A percentile compares a stretch with the other conserved stretches of the same genome.
Evolutionary conservation across 2,329 filamentous ascomycete species (phyloP).

Genomic region (Colletotrichum acutatum): DNA sequence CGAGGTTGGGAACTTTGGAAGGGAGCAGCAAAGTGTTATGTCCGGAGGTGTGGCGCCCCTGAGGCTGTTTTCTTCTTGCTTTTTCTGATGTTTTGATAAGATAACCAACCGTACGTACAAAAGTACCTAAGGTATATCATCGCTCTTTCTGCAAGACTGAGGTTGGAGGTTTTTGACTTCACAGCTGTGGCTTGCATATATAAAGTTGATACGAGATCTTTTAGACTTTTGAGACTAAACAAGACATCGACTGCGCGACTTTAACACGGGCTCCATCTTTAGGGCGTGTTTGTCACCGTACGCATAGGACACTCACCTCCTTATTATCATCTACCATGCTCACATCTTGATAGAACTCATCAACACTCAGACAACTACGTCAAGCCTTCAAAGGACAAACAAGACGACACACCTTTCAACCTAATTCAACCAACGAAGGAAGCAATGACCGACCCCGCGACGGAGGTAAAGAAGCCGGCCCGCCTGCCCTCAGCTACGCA

Average conservation of each 20-base stretch:
- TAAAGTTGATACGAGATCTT: not conserved
- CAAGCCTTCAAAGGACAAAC: not conserved
- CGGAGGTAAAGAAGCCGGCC: constrained; percentile 26
- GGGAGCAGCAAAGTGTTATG: not conserved
- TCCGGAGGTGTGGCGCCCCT: not conserved
- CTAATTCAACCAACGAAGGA: not conserved
- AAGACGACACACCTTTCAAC: no score
- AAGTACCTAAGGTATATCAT: not conserved
- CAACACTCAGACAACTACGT: not conserved
- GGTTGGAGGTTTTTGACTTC: not conserved
- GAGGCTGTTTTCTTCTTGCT: not conserved
- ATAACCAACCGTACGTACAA: not conserved
- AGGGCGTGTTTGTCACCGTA: not conserved
- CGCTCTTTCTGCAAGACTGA: not conserved
- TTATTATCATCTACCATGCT: not conserved
- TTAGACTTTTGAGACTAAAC: not conserved
- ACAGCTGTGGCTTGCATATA: not conserved
- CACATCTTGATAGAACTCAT: not conserved
- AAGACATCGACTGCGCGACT: not conserved
- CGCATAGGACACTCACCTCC: not conserved
- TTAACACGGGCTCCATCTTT: not conserved
- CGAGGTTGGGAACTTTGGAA: not conserved
- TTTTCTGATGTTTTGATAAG: not conserved
- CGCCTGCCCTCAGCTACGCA: constrained; percentile 29
- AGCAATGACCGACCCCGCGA: constrained; percentile 25